These are phyloP conservation scores for Gaeumannomyces tritici DNA, from an alignment of 2,329 filamentous ascomycete species.

Conservation along the genomic window DNA sequence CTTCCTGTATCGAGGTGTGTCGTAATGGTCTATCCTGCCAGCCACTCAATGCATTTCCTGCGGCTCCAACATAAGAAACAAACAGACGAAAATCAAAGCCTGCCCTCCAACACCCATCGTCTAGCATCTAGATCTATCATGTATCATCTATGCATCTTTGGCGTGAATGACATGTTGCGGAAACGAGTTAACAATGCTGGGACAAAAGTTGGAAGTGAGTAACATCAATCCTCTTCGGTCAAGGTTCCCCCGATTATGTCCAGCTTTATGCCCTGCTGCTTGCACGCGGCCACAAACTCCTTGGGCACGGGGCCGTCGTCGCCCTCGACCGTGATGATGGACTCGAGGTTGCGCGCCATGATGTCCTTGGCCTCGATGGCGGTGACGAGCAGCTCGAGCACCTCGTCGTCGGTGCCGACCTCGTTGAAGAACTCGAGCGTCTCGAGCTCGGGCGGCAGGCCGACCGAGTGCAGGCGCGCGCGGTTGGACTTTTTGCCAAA, in stretches of 20 bases:
- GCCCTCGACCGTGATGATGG: conserved; percentile 25
- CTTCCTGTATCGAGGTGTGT: neutral
- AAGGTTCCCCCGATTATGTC: conserved; percentile 15
- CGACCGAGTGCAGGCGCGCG: conserved; percentile 34
- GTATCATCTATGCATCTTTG: neutral
- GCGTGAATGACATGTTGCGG: neutral
- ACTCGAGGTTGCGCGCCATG: conserved; percentile 25
- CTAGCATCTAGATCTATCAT: neutral
- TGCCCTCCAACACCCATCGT: neutral
- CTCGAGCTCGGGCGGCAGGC: conserved; percentile 34
- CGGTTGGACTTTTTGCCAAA: conserved; percentile 34
- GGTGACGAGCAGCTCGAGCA: conserved; percentile 32
- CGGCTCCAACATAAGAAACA: neutral
- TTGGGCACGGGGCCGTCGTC: conserved; percentile 21
- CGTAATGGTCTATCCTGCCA: neutral
- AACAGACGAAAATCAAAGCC: neutral
- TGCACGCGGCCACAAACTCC: conserved; percentile 24
- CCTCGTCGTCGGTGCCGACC: conserved; percentile 29
- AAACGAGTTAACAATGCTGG: no score
- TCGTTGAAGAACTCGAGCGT: conserved; percentile 26
- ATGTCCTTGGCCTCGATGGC: conserved; percentile 25
- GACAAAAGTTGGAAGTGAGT: no score
- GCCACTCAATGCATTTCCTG: neutral
- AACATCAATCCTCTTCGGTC: neutral
- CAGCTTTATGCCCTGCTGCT: conserved; percentile 18